A percentile compares a stretch with the other conserved stretches of the same genome.
These are phyloP conservation scores for Diaporthe caulivora DNA, from an alignment of 2,329 filamentous ascomycete genomes.

Conservation along the genomic window DNA sequence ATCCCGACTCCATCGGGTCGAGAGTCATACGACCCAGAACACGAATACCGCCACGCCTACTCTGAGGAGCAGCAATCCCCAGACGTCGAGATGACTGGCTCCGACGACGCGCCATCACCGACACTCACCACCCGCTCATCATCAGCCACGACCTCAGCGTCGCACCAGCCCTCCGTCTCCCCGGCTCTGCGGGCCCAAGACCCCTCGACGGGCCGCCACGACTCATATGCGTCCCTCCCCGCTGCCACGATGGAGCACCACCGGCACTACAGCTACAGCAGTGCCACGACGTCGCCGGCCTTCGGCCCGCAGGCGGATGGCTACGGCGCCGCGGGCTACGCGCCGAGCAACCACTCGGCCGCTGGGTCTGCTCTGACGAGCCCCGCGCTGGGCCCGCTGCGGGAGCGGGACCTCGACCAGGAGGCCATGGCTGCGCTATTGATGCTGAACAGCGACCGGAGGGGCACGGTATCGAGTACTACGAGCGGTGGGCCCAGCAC, in stretches of 20 bases:
- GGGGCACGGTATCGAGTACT: conserved; percentile 54
- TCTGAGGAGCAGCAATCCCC: conserved; percentile 51
- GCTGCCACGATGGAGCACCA: conserved; percentile 41
- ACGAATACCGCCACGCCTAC: conserved; percentile 38
- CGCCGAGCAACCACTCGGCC: conserved; percentile 50
- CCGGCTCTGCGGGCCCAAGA: conserved; percentile 64
- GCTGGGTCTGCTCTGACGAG: conserved; percentile 69
- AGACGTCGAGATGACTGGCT: conserved; percentile 74
- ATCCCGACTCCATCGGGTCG: conserved; percentile 46
- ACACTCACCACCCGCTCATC: conserved; percentile 52
- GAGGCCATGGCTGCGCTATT: conserved; percentile 88
- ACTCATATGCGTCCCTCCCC: conserved; percentile 44
- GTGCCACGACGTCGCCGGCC: conserved; percentile 58
- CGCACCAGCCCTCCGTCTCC: conserved; percentile 63
- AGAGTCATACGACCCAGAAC: conserved; percentile 45
- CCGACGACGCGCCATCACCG: conserved; percentile 60
- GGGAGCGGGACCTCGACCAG: conserved; percentile 71
- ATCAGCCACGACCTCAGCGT: conserved; percentile 41
- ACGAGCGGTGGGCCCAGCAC: conserved; percentile 3
- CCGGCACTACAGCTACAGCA: conserved; percentile 58
- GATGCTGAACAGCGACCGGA: conserved; percentile 87
- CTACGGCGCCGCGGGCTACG: conserved; percentile 52
- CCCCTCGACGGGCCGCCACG: conserved; percentile 58
- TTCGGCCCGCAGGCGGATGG: conserved; percentile 62
- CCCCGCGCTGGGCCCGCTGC: conserved; percentile 63